A percentile compares a stretch with the other conserved stretches of the same genome.
Conservation (phyloP, 495 filamentous ascomycete genomes). For the Xylaria sp. region DNA sequence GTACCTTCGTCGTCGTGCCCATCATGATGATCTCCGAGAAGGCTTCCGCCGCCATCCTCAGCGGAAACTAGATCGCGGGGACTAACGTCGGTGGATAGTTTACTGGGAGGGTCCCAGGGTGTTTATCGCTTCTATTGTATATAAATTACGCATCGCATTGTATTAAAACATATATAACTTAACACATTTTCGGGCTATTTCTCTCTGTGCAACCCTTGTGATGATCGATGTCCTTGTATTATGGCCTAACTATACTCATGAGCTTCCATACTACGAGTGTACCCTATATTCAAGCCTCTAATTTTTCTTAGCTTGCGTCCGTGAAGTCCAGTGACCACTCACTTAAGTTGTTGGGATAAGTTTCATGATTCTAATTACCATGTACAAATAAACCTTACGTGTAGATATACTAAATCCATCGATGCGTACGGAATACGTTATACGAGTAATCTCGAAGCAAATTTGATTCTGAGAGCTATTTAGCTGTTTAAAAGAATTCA, state of each 20-base stretch:
- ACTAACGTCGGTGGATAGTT: background rate
- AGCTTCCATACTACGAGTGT: no score
- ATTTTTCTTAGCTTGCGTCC: no score
- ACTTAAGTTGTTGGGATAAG: no score
- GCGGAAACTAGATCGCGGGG: conserved; percentile 8
- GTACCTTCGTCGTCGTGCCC: conserved; percentile 54
- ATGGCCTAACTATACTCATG: background rate
- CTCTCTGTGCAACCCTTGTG: background rate
- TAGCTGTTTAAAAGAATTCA: background rate
- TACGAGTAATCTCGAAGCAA: background rate
- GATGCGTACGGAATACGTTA: background rate
- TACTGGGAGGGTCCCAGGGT: background rate
- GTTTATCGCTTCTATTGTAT: conserved; percentile 5
- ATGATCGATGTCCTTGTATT: background rate
- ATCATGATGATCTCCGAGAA: conserved; percentile 65
- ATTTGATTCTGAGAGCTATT: background rate
- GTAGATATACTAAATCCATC: background rate
- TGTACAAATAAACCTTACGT: no score
- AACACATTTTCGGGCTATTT: background rate
- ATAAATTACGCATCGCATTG: conserved; percentile 3
- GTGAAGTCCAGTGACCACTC: no score
- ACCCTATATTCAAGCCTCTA: no score
- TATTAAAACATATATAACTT: conserved; percentile 15
- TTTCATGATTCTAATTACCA: no score
- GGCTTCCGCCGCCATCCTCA: conserved; percentile 58